Evolutionary conservation across 192 early-diverging fungal species (phyloP), one percentile per base, ranked within the genome.

Genomic region (Coemansia sp.): DNA sequence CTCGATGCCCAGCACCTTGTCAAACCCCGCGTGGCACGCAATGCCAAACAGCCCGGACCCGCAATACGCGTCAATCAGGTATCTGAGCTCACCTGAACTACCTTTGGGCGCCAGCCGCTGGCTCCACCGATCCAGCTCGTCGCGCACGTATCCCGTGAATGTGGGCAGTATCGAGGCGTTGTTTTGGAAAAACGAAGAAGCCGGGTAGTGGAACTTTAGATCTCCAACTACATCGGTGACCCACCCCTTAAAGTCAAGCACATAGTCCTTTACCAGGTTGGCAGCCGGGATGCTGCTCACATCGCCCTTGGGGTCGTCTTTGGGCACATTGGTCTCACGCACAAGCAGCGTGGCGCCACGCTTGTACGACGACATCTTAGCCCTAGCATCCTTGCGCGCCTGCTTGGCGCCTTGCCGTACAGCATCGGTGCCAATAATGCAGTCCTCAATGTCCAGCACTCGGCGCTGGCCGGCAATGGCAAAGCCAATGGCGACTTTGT

Each of bases 1-100:
- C 64, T 90, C 88, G 26, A 90, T 84, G 35, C 88, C 88, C 29
- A 88, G 58, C 8, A 88, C 87, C 29, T 77, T 79, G 42, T 85
- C 74, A 60, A 88, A 90, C 8, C 76, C 82, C 14, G 67, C 55
- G 19, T 82, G 74, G 55, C 84, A 87, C 1, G 86, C 76, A 24
- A 90, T 82, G 4, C 84, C 87, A 78, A 90, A 90, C 19, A 90
- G 63, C 8, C 88, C 88, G 1, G 88, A 82, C 9, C 88, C 88
- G 63, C 88, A 90, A 68, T 88, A 90, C 0, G 88, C 86, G 55
- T 90, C 88, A 22, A 90, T 82, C 18, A 88, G 74, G 43, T 81
- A 80, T 38, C 54, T 62, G 32, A 83, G 74, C 36, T 58, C 71
- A 42, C 80, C 60, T 40, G 60, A 48, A 48, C 65, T 36, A 9